Base-by-base conservation (phyloP, 306 rosid genomes). In the Myrica gale region DNA sequence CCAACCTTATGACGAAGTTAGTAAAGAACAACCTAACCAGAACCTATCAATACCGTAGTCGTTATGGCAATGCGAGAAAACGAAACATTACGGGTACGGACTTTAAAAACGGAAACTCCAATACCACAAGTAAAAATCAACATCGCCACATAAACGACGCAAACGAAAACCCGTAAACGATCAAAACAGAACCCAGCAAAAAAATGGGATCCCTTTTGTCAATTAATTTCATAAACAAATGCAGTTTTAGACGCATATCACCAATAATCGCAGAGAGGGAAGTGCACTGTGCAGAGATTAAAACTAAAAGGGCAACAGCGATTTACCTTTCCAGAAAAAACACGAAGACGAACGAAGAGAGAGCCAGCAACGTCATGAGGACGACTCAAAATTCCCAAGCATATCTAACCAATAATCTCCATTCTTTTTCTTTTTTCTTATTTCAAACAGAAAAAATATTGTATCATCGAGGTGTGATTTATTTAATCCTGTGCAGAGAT, bases 311-410 rank as follows among this genome's bases (percentile, higher is more conserved):
- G 66, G 78, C 73, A 37, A 45, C 6, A 42, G 48, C 39, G 68
- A 76, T 76, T 32, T 87, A 84, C 88, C 87, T 47, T 17, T 75
- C 73, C 69, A 87, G 73, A 83, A 74, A 56, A 82, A 70, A 62
- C 83, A 69, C 78, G 77, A 71, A 76, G 77, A 52, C 70, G 23
- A 71, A 66, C 0, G 26, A 42, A 43, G 70, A 42, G 21, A n/a
- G 47, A 42, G 21, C 70, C 69, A 42, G 23, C 70, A 43, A 66
- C 70, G 46, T 17, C 8, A 65, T 16, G 47, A 82, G 76, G 50
- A 54, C 32, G 78, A 84, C 53, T 23, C 69, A 69, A 78, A 61
- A 81, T 57, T 75, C 71, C 71, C 72, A 65, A 68, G 26, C 85
- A 84, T 79, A 45, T 47, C 74, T 78, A 54, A 74, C 62, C 68